Evolutionary conservation across 139 green algal genomes (phyloP).

Genomic region (Gonium pectorale): DNA sequence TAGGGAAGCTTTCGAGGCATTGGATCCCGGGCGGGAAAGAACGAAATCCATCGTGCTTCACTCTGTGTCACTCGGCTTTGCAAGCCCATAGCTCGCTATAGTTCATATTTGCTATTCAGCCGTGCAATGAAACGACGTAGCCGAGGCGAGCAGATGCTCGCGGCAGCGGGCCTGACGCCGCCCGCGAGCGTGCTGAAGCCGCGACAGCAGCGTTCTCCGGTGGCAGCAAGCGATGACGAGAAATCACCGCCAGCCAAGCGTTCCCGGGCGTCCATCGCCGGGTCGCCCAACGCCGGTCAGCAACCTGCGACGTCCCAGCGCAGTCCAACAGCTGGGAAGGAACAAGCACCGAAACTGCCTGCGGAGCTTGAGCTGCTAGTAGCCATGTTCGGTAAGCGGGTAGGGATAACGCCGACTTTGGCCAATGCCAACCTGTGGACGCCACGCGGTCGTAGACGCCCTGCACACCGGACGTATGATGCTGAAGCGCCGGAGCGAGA

Average conservation of each 20-base stretch:
- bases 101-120: no score
- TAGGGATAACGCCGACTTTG: background rate
- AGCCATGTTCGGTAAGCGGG: constrained; percentile 26
- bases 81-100: no score
- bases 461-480: constrained; percentile 33
- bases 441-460: background rate
- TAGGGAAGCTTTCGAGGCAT: no score
- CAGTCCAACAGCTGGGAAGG: background rate
- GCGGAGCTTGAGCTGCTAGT: constrained; percentile 22
- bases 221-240: background rate
- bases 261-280: background rate
- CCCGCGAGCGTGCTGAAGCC: background rate
- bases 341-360: background rate
- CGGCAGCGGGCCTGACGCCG: background rate
- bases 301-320: background rate
- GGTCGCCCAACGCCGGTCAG: background rate
- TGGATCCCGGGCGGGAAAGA: no score
- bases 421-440: background rate
- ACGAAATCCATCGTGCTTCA: no score
- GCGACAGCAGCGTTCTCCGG: background rate
- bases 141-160: constrained; percentile 30
- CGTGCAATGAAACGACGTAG: constrained; percentile 37
- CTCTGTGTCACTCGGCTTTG: no score
- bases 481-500: constrained; percentile 20
- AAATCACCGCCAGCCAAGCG: constrained; percentile 19